phyloP scores from a whole-genome alignment of 495 filamentous ascomycete species.

The Aspergillus olivimuriae region DNA sequence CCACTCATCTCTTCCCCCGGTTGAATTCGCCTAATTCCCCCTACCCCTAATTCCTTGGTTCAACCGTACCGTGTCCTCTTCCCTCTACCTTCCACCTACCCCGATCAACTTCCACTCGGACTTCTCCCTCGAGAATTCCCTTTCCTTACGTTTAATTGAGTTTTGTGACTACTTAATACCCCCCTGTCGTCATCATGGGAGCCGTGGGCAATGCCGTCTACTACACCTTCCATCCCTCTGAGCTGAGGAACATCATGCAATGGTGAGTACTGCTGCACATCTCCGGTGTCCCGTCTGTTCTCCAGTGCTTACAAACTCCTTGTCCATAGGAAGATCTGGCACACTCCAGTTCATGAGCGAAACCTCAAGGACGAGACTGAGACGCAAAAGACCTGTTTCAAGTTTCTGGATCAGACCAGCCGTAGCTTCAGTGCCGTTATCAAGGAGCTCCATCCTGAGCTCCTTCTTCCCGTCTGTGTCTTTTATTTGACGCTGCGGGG shows the following conservation, averaged over 20 bases:
- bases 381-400: slow-evolving; percentile 73
- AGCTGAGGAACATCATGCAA: slow-evolving; percentile 85
- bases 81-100: not conserved
- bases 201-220: slow-evolving; percentile 58
- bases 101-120: slow-evolving; percentile 4
- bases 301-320: slow-evolving; percentile 13
- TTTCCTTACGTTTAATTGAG: not conserved
- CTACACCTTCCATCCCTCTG: slow-evolving; percentile 66
- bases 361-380: slow-evolving; percentile 65
- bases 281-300: slow-evolving; percentile 2
- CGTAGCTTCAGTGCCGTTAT: slow-evolving; percentile 93
- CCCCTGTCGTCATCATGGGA: slow-evolving; percentile 3
- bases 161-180: slow-evolving; percentile 2
- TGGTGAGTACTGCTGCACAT: slow-evolving; percentile 52
- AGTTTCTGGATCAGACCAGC: slow-evolving; percentile 80
- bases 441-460: slow-evolving; percentile 87
- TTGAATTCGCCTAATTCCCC: slow-evolving; percentile 6
- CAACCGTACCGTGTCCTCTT: too few species aligned
- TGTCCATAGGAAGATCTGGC: slow-evolving; percentile 81
- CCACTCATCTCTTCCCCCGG: slow-evolving; percentile 3
- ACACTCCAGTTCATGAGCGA: slow-evolving; percentile 84
- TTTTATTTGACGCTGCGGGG: slow-evolving; percentile 91
- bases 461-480: slow-evolving; percentile 81
- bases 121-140: slow-evolving; percentile 1
- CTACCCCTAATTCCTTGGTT: slow-evolving; percentile 6